A percentile compares a stretch with the other conserved stretches of the same genome.
Conservation (phyloP, 768 basidiomycete genomes). For the Mycena capillaripes region DNA sequence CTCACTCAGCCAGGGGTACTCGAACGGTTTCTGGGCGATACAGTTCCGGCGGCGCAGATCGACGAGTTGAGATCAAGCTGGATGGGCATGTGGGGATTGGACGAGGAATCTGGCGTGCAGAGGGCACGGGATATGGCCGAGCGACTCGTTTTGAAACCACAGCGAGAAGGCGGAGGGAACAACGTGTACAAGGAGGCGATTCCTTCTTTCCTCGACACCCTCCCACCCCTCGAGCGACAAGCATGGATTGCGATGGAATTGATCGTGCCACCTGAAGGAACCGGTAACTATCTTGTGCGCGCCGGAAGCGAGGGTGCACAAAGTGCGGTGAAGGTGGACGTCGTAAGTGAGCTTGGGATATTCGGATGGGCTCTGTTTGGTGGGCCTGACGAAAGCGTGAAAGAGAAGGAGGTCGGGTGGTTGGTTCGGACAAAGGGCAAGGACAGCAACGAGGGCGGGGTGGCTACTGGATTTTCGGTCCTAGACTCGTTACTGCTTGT, state of each 20-base stretch:
- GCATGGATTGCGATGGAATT: slow-evolving; percentile 98
- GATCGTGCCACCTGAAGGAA: slow-evolving; percentile 80
- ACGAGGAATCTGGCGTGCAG: slow-evolving; percentile 64
- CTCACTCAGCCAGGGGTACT: slow-evolving; percentile 81
- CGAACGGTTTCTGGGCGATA: slow-evolving; percentile 72
- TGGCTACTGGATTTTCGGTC: slow-evolving; percentile 86
- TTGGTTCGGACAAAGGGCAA: slow-evolving; percentile 91
- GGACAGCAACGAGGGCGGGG: slow-evolving; percentile 93
- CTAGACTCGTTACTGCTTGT: slow-evolving; percentile 79
- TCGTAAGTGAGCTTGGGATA: slow-evolving; percentile 92
- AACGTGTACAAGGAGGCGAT: slow-evolving; percentile 93
- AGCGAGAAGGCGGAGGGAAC: slow-evolving; percentile 98
- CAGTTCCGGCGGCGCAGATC: slow-evolving; percentile 56
- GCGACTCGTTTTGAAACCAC: slow-evolving; percentile 92
- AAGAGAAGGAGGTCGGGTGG: slow-evolving; percentile 84
- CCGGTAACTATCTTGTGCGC: slow-evolving; percentile 83
- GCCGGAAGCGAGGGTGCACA: slow-evolving; percentile 64
- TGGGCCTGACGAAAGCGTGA: slow-evolving; percentile 51
- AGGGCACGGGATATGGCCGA: slow-evolving; percentile 65
- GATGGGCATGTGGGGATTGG: slow-evolving; percentile 91
- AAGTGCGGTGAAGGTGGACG: slow-evolving; percentile 69
- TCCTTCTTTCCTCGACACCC: slow-evolving; percentile 76
- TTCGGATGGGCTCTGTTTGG: slow-evolving; percentile 92
- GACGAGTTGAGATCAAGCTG: slow-evolving; percentile 78
- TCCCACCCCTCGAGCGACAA: slow-evolving; percentile 73